Evolutionary conservation across 1,139 yeast genomes (phyloP).

Genomic region (Pneumocystis oryctolagi): DNA sequence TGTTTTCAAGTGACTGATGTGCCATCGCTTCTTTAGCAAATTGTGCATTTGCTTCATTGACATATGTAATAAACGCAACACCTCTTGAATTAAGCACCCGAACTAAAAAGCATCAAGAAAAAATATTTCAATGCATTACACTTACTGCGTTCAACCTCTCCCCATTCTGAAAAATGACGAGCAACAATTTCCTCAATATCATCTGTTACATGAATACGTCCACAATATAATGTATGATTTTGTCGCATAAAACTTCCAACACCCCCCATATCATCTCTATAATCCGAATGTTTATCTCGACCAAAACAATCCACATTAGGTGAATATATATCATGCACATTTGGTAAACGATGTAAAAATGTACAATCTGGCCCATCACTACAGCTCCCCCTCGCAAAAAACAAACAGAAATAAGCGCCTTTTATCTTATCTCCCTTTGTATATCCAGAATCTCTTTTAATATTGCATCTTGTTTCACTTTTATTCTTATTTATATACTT

Average conservation of each 20-base stretch:
- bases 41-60: slow-evolving; percentile 61
- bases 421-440: slow-evolving; percentile 49
- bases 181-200: slow-evolving; percentile 33
- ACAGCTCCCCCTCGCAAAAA: slow-evolving; percentile 83
- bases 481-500: slow-evolving; percentile 27
- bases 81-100: slow-evolving; percentile 47
- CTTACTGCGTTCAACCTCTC: slow-evolving; percentile 49
- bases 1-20: slow-evolving; percentile 53
- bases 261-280: slow-evolving; percentile 89
- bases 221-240: slow-evolving; percentile 66
- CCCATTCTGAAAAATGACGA: slow-evolving; percentile 56
- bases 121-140: not conserved
- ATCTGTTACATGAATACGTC: slow-evolving; percentile 38
- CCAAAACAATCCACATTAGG: slow-evolving; percentile 85
- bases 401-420: slow-evolving; percentile 49
- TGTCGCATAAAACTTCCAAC: slow-evolving; percentile 64
- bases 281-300: slow-evolving; percentile 66
- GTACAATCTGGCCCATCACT: slow-evolving; percentile 60
- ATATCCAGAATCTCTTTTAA: slow-evolving; percentile 53
- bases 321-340: slow-evolving; percentile 33
- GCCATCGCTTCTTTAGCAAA: slow-evolving; percentile 92
- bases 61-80: slow-evolving; percentile 67
- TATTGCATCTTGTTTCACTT: slow-evolving; percentile 42
- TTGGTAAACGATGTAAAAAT: slow-evolving; percentile 66
- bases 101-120: slow-evolving; percentile 11